Base-by-base conservation (phyloP, 2,329 filamentous ascomycete species). In the Bipolaris bicolor region DNA sequence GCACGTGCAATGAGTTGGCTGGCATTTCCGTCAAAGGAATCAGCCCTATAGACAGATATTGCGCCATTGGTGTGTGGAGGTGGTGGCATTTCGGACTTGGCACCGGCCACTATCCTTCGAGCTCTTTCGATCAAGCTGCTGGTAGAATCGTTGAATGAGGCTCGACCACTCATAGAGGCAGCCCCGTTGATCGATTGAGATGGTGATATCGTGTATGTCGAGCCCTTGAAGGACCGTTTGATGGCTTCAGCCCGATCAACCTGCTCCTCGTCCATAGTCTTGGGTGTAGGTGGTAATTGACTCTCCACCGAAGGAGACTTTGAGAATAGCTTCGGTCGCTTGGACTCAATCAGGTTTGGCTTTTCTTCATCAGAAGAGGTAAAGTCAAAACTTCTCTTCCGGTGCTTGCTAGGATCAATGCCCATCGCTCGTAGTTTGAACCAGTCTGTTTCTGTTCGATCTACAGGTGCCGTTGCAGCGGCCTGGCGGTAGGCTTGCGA, bases 371-470 rank as follows among this genome's bases (percentile, higher is more conserved):
- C 67, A 1, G 64, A 67, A 1, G 65, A 62, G 3, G 58, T 39
- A 11, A 69, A 68, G 22, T 65, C 69, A 36, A 71, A 68, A 56
- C 64, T 71, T 9, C 69, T 73, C 60, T 74, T 76, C 26, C 68
- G 69, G 43, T 66, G 57, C 45, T 65, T 70, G 57, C 59, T 70
- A 10, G 70, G 70, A 55, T 81, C 77, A 44, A 83, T 70, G 7
- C 82, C 82, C 63, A 79, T 70, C 1, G 81, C 81, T 51, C 81
- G 80, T 29, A 84, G 72, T 41, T 76, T 72, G 72, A 84, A 85
- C 67, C 82, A 85, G 49, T 80, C 80, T 0, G 80, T 79, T 26
- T 78, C 75, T 0, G 81, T 83, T 3, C 77, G 78, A 64, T 81
- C 79, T 39, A 77, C 66, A 36, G 69, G 67, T 26, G 67, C 61